Percentiles rank a stretch among this genome's conserved stretches.
Conservation (phyloP, 129 eudicot species). For the Lonicera japonica region DNA sequence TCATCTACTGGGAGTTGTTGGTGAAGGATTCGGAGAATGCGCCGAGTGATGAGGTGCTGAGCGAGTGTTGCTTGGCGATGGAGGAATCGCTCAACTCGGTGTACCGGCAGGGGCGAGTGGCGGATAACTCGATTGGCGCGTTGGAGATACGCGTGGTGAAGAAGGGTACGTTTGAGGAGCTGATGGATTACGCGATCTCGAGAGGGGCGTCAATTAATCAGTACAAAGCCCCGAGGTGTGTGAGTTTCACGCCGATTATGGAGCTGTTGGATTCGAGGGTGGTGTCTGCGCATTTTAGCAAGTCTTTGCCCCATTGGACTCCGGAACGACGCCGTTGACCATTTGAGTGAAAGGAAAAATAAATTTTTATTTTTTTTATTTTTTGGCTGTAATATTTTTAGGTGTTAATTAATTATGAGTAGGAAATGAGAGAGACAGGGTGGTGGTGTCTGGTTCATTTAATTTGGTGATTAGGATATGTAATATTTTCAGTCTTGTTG, state of each 20-base stretch:
- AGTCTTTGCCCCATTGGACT: slow-evolving; percentile 65
- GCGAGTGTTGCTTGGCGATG: slow-evolving; percentile 68
- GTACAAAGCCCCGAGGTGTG: slow-evolving; percentile 91
- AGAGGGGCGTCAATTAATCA: slow-evolving; percentile 92
- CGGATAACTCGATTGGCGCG: slow-evolving; percentile 76
- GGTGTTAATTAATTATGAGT: too few relatives aligned
- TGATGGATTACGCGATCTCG: slow-evolving; percentile 92
- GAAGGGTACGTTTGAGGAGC: slow-evolving; percentile 81
- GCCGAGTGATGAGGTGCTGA: slow-evolving; percentile 41
- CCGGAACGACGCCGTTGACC: slow-evolving; percentile 55
- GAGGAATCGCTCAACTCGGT: slow-evolving; percentile 85
- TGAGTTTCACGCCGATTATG: slow-evolving; percentile 76
- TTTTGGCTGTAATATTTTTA: too few relatives aligned
- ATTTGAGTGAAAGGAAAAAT: too few relatives aligned
- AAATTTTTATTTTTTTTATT: too few relatives aligned
- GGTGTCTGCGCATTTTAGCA: slow-evolving; percentile 78
- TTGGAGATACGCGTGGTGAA: slow-evolving; percentile 80
- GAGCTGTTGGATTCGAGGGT: slow-evolving; percentile 93
- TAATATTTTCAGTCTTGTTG: too few relatives aligned
- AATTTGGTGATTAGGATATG: too few relatives aligned
- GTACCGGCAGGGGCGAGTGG: slow-evolving; percentile 89
- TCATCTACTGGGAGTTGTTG: slow-evolving; percentile 74
- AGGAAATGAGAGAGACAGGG: too few relatives aligned
- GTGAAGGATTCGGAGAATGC: slow-evolving; percentile 41
- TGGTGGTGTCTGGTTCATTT: too few relatives aligned